Evolutionary conservation across 2,329 filamentous ascomycete genomes (phyloP), one percentile per base, ranked within the genome.

Genomic region (Monosporascus sp.): DNA sequence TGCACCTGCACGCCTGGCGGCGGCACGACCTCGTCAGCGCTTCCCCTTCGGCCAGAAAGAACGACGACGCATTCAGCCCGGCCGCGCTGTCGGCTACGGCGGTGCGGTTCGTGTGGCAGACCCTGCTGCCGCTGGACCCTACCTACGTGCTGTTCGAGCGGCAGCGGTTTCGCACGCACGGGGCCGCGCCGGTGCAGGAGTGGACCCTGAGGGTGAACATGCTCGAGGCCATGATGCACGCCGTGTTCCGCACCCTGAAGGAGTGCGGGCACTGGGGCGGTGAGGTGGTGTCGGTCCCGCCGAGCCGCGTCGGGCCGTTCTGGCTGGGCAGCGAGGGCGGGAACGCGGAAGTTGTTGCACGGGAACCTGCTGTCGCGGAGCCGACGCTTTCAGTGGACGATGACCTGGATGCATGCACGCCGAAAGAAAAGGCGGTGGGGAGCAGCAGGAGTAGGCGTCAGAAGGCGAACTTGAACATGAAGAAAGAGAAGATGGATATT

Each of bases 131-230:
- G 0, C 76, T 84, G 52, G 67, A 75, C 0, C 89, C 89, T 0
- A 85, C 83, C 3, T 79, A 87, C 50, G 75, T 95, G 31, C 73
- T 94, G 1, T 90, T 95, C 53, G 80, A 83, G 65, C 74, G 77
- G 18, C 80, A 83, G 62, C 77, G 80, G 4, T 81, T 76, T 62
- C 84, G 90, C 3, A 85, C 83, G 2, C 79, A 77, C n/a, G 81
- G 87, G 8, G 77, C 73, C 0, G 72, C 81, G 0, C 79, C 83
- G 0, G 83, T 95, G 1, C 81, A 85, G 55, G 89, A 95, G 70
- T 95, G 90, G 90, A 93, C 89, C 3, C 67, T 94, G 41, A 77
- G 89, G 1, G 89, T 95, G 8, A 93, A 93, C 60, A 86, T 88
- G 62, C 79, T 95, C 22, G 90, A 95, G 68, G 83, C 84, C 4